A percentile compares a stretch with the other conserved stretches of the same genome.
phyloP scores from a whole-genome alignment of 2,329 filamentous ascomycete species.

The Rhynchosporium secalis region DNA sequence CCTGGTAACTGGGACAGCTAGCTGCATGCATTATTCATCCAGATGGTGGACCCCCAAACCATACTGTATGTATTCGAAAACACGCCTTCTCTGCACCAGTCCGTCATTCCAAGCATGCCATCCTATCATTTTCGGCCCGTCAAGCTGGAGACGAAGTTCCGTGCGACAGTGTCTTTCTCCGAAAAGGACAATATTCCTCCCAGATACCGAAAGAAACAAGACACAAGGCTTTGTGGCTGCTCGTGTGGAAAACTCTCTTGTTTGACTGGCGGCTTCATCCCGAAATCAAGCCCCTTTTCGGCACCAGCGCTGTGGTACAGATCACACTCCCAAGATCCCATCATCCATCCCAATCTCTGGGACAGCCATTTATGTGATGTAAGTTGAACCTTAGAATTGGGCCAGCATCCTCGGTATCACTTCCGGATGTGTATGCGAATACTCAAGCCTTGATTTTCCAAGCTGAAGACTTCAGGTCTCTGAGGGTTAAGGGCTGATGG shows the following conservation, averaged over 20 bases:
- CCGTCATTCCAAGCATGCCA: conserved; percentile 3
- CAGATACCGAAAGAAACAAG: conserved; percentile 1
- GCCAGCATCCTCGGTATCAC: neutral
- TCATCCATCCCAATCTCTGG: conserved; percentile 5
- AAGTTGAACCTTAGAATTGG: neutral
- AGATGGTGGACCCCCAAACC: neutral
- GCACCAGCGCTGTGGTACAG: conserved; percentile 8
- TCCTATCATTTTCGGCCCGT: conserved; percentile 5
- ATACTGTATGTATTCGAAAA: neutral
- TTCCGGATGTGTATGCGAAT: neutral
- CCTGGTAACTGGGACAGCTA: neutral
- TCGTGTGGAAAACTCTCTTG: neutral
- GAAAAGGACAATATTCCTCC: neutral
- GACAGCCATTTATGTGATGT: conserved; percentile 9
- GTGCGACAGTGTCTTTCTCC: neutral
- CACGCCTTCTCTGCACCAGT: conserved; percentile 4
- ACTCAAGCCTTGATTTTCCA: conserved; percentile 1
- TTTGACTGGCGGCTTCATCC: neutral
- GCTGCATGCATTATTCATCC: conserved; percentile 1
- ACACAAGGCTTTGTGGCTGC: neutral
- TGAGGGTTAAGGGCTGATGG: neutral
- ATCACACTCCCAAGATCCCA: neutral
- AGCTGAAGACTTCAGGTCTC: neutral
- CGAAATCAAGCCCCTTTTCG: conserved; percentile 1
- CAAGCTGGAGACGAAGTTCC: conserved; percentile 6